Evolutionary conservation across 2,329 filamentous ascomycete species (phyloP).

Genomic region (Rhytidhysteron rufulum): DNA sequence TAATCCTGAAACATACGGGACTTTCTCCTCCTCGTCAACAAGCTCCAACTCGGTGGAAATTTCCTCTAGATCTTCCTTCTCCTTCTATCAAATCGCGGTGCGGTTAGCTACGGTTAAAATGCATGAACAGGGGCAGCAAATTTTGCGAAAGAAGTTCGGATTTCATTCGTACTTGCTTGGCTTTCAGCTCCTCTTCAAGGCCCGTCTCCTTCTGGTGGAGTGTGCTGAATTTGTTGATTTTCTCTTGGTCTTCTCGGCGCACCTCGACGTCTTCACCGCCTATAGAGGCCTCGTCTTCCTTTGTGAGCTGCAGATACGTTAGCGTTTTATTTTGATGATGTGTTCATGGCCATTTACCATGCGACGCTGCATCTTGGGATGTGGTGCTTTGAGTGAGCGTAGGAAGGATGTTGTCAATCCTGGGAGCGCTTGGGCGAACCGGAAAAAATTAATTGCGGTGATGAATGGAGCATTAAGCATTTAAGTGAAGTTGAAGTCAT

Average conservation of each 20-base stretch:
- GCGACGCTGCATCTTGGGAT: conserved; percentile 37
- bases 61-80: conserved; percentile 97
- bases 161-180: conserved; percentile 64
- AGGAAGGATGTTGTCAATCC: neutral
- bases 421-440: neutral
- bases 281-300: conserved; percentile 77
- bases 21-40: conserved; percentile 87
- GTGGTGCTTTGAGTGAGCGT: neutral
- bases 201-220: conserved; percentile 80
- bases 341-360: conserved; percentile 34
- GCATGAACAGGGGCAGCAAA: neutral
- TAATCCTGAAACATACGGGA: conserved; percentile 63
- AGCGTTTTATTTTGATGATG: conserved; percentile 10
- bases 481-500: too few species aligned
- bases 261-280: conserved; percentile 84
- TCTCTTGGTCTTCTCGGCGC: conserved; percentile 94
- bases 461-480: neutral
- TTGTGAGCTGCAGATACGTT: conserved; percentile 65
- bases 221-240: conserved; percentile 96
- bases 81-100: too few species aligned
- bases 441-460: neutral
- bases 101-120: too few species aligned
- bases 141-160: neutral
- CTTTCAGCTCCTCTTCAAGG: conserved; percentile 75
- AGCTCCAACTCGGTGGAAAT: conserved; percentile 87